Evolutionary conservation across 352 stramenopile genomes (phyloP).

Genomic region (Globisporangium viniferum): DNA sequence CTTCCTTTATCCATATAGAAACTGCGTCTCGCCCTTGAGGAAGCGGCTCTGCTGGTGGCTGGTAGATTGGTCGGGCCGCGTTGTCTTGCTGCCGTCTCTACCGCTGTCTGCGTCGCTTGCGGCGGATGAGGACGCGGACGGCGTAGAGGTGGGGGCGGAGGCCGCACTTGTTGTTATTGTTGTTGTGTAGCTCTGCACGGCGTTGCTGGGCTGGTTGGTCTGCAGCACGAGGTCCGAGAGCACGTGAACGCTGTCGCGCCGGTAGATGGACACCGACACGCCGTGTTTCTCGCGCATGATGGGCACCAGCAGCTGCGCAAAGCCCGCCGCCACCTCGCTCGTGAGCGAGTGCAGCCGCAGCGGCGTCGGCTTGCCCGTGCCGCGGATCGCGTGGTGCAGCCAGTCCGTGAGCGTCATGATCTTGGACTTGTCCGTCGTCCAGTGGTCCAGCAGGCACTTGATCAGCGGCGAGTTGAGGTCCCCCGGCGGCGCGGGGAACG

Average conservation of each 20-base stretch:
- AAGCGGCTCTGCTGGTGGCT: slow-evolving; percentile 22
- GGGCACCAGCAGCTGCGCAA: slow-evolving; percentile 63
- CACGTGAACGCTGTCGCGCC: slow-evolving; percentile 52
- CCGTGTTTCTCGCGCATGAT: slow-evolving; percentile 64
- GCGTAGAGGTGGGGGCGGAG: not conserved
- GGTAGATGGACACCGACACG: slow-evolving; percentile 59
- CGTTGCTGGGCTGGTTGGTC: slow-evolving; percentile 33
- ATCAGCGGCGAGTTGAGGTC: slow-evolving; percentile 70
- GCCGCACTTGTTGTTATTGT: not conserved
- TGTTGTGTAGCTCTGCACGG: slow-evolving; percentile 26
- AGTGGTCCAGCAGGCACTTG: slow-evolving; percentile 58
- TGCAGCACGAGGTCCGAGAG: slow-evolving; percentile 51
- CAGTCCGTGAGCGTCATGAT: slow-evolving; percentile 55
- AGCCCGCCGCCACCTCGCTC: slow-evolving; percentile 56
- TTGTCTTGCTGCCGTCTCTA: slow-evolving; percentile 4
- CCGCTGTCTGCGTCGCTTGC: slow-evolving; percentile 7
- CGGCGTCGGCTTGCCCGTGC: slow-evolving; percentile 34
- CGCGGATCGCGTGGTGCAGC: slow-evolving; percentile 60
- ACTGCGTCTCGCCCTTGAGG: slow-evolving; percentile 40
- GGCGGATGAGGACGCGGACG: not conserved
- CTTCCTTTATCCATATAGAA: slow-evolving; percentile 42
- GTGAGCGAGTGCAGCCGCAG: slow-evolving; percentile 44
- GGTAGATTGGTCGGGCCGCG: slow-evolving; percentile 14
- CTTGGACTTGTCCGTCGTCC: slow-evolving; percentile 63
- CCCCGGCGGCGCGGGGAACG: slow-evolving; percentile 53